These are phyloP conservation scores for Bauhinia variegata DNA, from an alignment of 306 rosid species.

Conservation along the genomic window DNA sequence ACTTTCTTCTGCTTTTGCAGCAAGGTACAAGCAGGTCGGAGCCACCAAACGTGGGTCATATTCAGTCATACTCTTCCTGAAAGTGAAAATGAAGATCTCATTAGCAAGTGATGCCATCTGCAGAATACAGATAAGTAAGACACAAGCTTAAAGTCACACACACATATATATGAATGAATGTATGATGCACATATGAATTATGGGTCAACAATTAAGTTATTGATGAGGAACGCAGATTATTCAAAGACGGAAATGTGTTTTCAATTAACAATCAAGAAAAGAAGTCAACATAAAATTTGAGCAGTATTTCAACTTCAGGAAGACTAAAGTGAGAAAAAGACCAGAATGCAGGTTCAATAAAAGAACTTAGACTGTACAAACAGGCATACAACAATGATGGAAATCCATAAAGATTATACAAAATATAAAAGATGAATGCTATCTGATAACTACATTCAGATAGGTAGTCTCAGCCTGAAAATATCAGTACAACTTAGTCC, in stretches of 20 bases:
- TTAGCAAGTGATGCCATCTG: slow-evolving; percentile 7
- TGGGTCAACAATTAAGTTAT: background rate
- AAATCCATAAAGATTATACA: background rate
- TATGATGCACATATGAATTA: too few species aligned
- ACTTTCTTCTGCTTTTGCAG: slow-evolving; percentile 97
- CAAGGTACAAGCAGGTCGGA: slow-evolving; percentile 88
- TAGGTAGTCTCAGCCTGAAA: background rate
- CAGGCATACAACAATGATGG: background rate
- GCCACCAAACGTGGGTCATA: slow-evolving; percentile 95
- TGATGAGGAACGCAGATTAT: background rate
- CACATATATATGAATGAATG: too few species aligned
- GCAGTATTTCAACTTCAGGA: background rate
- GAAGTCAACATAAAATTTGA: background rate
- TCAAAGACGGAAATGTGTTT: background rate
- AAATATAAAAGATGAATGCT: background rate
- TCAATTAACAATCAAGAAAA: background rate
- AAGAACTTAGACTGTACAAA: background rate
- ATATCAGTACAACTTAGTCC: too few species aligned
- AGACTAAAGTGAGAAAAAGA: background rate
- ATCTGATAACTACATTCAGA: background rate
- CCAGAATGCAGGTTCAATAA: background rate
- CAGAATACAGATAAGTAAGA: slow-evolving; percentile 1
- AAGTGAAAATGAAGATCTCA: slow-evolving; percentile 25
- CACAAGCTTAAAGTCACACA: background rate
- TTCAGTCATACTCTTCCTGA: slow-evolving; percentile 85